Evolutionary conservation across 495 filamentous ascomycete species (phyloP), one percentile per base, ranked within the genome.

Genomic region (Astrothelium macrocarpum): DNA sequence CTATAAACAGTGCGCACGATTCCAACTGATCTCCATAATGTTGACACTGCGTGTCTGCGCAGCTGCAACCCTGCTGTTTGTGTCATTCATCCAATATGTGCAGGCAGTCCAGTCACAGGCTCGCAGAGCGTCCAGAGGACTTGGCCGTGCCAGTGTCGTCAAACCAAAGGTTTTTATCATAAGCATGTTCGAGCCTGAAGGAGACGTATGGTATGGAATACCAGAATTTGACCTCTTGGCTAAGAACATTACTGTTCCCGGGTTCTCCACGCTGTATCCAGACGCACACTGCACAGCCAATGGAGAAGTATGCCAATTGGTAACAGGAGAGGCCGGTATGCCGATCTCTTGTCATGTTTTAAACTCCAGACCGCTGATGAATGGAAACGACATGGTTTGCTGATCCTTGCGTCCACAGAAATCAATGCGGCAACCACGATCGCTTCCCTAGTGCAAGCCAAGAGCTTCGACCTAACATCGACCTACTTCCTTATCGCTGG

Each of bases 401-500:
- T 32, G n/a, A 56, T 23, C 20, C 16, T 26, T n/a, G 2, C 58
- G 46, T 0, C 16, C 49, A 32, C 76, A 65, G 87, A 90, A 74
- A 90, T 90, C 78, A 91, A 91, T 71, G 87, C 88, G 3, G 88
- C 88, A 3, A 69, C 78, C 9, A 84, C 84, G 14, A 79, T 87
- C 58, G 78, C 78, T 16, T 78, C 87, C 0, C 74, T 90, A 12
- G 74, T 82, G 25, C 79, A 83, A 59, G 87, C 82, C 0, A 65
- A 74, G 11, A 71, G 77, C 26, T 90, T 91, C 73, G 78, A 90
- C 71, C 77, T 91, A 12, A 79, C 73, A 0, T 72, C 78, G 42
- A 88, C 87, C 29, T 91, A 90, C 68, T 90, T 89, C 76, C 69
- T 90, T 53, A 71, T 88, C 31, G 85, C 81, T 2, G 88, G 88